These are phyloP conservation scores for Globisporangium barbulae DNA, from an alignment of 352 stramenopile species.

Conservation along the genomic window DNA sequence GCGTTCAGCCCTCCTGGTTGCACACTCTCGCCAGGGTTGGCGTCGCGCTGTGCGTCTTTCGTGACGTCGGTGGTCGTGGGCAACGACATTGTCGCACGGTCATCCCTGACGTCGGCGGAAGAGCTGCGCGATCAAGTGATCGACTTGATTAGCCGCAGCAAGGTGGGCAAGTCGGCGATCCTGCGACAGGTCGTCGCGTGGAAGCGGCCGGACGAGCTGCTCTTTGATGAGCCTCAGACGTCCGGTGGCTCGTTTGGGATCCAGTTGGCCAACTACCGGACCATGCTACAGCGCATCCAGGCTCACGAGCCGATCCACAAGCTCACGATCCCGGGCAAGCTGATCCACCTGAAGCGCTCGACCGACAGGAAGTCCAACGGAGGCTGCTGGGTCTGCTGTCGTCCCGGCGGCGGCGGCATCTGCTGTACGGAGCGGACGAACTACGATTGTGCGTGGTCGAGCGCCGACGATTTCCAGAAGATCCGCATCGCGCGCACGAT, in stretches of 20 bases:
- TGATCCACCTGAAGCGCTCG: constrained; percentile 74
- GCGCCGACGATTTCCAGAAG: constrained; percentile 52
- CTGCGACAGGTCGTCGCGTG: constrained; percentile 76
- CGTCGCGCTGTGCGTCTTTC: constrained; percentile 52
- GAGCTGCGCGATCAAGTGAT: constrained; percentile 78
- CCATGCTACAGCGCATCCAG: constrained; percentile 83
- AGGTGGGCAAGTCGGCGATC: constrained; percentile 82
- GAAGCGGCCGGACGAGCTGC: constrained; percentile 71
- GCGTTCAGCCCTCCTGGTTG: constrained; percentile 78
- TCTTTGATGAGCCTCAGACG: constrained; percentile 38
- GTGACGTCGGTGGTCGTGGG: constrained; percentile 79
- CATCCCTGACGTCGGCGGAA: constrained; percentile 73
- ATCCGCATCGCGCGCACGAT: constrained; percentile 84
- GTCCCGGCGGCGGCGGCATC: constrained; percentile 62
- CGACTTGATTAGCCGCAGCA: constrained; percentile 81
- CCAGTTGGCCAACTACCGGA: constrained; percentile 77
- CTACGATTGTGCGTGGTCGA: constrained; percentile 75
- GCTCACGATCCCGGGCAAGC: constrained; percentile 68
- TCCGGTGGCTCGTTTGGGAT: constrained; percentile 41
- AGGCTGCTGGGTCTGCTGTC: constrained; percentile 84
- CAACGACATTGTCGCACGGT: constrained; percentile 81
- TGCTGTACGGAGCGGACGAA: constrained; percentile 83
- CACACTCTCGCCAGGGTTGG: constrained; percentile 70
- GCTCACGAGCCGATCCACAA: constrained; percentile 75
- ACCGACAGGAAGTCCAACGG: constrained; percentile 25